Conservation (phyloP, 176 grass and related monocot species). For the Oryza glaberrima region DNA sequence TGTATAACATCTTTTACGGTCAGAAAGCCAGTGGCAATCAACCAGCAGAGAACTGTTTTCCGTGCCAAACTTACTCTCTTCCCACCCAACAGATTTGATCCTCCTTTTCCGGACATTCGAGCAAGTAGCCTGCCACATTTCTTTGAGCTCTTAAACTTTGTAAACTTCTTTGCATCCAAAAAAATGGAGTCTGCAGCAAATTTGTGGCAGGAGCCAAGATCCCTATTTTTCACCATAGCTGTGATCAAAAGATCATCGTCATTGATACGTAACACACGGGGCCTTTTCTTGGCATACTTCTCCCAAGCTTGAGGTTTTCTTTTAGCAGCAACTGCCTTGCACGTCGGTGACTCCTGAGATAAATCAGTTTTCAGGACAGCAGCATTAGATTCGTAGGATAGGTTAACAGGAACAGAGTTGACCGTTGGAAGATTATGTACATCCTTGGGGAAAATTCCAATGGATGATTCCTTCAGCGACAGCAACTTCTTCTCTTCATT, state of each 20-base stretch:
- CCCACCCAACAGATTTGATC: conserved; percentile 62
- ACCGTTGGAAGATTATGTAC: conserved; percentile 45
- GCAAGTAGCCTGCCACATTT: conserved; percentile 48
- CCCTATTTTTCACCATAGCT: conserved; percentile 93
- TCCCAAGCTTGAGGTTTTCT: conserved; percentile 48
- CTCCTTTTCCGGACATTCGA: conserved; percentile 60
- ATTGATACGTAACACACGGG: conserved; percentile 80
- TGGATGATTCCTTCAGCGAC: conserved; percentile 13
- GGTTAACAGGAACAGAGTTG: conserved; percentile 35
- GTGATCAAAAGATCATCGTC: conserved; percentile 95
- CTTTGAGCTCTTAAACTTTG: conserved; percentile 61
- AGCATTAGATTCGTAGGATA: conserved; percentile 36
- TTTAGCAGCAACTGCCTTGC: conserved; percentile 30
- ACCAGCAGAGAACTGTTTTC: conserved; percentile 95
- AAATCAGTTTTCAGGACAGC: conserved; percentile 35
- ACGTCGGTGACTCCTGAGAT: conserved; percentile 33
- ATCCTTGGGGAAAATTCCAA: conserved; percentile 26
- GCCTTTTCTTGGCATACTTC: conserved; percentile 65
- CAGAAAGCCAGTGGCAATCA: conserved; percentile 90
- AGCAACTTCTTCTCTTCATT: conserved; percentile 23
- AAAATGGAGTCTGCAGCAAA: conserved; percentile 43
- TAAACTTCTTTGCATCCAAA: conserved; percentile 47
- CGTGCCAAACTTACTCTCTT: conserved; percentile 67
- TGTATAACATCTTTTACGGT: conserved; percentile 84
- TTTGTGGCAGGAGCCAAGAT: conserved; percentile 65